Conservation (phyloP, 805 yeast species). For the Candida maltosa region DNA sequence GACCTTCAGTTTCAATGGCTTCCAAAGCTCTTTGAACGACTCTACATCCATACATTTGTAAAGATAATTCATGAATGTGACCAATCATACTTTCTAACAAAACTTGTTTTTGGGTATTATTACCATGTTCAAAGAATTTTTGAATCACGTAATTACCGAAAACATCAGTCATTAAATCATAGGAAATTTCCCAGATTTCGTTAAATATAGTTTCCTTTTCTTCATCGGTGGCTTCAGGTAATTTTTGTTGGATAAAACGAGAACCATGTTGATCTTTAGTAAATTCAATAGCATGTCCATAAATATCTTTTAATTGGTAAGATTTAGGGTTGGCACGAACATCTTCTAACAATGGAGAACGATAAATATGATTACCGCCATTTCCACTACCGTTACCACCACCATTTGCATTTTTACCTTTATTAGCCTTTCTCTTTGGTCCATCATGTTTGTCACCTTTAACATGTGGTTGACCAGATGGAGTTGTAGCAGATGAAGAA, state of each 20-base stretch:
- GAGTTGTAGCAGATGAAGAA: conserved; percentile 11
- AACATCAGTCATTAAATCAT: conserved; percentile 89
- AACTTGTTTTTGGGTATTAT: conserved; percentile 61
- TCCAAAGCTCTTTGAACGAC: conserved; percentile 94
- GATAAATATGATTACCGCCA: conserved; percentile 49
- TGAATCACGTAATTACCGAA: conserved; percentile 97
- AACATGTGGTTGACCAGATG: conserved; percentile 5
- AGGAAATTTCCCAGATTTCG: conserved; percentile 72
- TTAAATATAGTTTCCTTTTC: conserved; percentile 76
- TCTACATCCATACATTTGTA: conserved; percentile 97
- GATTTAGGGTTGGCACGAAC: conserved; percentile 65
- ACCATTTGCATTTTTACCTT: not conserved
- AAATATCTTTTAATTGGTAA: conserved; percentile 67
- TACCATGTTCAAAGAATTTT: conserved; percentile 84
- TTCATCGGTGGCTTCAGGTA: conserved; percentile 63
- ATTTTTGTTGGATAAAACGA: conserved; percentile 88
- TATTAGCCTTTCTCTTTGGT: conserved; percentile 1
- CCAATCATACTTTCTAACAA: conserved; percentile 72
- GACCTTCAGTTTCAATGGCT: conserved; percentile 60
- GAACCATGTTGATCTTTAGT: conserved; percentile 97
- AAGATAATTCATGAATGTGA: conserved; percentile 67
- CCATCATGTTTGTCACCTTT: not conserved
- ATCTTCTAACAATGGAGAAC: conserved; percentile 82
- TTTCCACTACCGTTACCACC: conserved; percentile 9
- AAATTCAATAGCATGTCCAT: conserved; percentile 87